A percentile compares a stretch with the other conserved stretches of the same genome.
These are phyloP conservation scores for Phylloporus rhodoxanthus DNA, from an alignment of 768 basidiomycete genomes.

Conservation along the genomic window DNA sequence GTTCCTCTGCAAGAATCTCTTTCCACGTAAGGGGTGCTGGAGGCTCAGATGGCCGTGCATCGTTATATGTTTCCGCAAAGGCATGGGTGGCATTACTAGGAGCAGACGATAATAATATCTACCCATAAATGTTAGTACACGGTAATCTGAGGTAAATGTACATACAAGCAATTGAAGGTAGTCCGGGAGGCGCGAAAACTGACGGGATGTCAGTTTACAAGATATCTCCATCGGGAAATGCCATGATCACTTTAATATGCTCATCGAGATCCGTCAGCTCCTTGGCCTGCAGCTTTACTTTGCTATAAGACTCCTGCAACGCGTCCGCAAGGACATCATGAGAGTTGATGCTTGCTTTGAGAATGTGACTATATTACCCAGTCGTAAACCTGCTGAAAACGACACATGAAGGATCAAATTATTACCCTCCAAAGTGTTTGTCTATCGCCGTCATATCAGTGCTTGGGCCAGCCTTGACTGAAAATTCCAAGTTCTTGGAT, in stretches of 20 bases:
- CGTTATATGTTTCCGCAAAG: slow-evolving; percentile 50
- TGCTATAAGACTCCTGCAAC: slow-evolving; percentile 45
- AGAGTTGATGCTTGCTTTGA: slow-evolving; percentile 68
- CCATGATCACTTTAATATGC: slow-evolving; percentile 48
- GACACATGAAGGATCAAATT: slow-evolving; percentile 2
- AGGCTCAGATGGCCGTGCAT: slow-evolving; percentile 26
- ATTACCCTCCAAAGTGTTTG: slow-evolving; percentile 50
- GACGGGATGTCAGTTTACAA: slow-evolving; percentile 1
- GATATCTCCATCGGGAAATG: not conserved
- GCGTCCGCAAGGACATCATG: slow-evolving; percentile 57
- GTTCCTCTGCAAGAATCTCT: slow-evolving; percentile 75
- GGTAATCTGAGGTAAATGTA: not conserved
- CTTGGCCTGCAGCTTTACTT: slow-evolving; percentile 46
- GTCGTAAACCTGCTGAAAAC: slow-evolving; percentile 11
- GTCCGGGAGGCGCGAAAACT: slow-evolving; percentile 60
- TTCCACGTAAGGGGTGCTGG: slow-evolving; percentile 59
- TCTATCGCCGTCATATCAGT: slow-evolving; percentile 52
- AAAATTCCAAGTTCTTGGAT: slow-evolving; percentile 53
- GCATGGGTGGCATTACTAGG: slow-evolving; percentile 45
- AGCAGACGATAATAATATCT: slow-evolving; percentile 56
- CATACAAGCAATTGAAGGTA: slow-evolving; percentile 70
- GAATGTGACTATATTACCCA: slow-evolving; percentile 39
- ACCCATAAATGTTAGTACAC: slow-evolving; percentile 2
- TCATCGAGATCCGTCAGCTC: slow-evolving; percentile 57
- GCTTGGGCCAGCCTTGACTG: slow-evolving; percentile 51